Conservation (phyloP, 139 green algal genomes). For the Chlorella sp. region DNA sequence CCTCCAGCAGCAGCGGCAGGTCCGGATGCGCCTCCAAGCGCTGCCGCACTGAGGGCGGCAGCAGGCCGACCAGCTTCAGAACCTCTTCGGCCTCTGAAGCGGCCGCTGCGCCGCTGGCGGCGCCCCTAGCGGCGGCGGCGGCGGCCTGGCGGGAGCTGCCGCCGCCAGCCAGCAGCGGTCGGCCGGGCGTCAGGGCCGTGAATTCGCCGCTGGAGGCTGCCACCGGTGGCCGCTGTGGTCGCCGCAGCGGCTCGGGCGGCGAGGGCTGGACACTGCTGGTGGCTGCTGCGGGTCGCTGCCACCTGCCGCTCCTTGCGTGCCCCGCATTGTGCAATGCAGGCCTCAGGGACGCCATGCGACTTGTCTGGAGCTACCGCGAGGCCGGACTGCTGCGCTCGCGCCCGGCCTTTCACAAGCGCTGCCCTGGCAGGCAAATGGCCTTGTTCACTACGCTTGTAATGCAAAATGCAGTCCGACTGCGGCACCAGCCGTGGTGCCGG, state of each 20-base stretch:
- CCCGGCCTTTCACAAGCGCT: too few relatives aligned
- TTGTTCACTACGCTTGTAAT: too few relatives aligned
- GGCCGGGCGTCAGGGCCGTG: too few relatives aligned
- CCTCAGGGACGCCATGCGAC: background rate
- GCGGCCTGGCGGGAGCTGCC: background rate
- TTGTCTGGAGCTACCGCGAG: background rate
- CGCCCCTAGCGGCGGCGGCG: too few relatives aligned
- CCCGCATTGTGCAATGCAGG: too few relatives aligned
- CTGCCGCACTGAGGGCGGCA: constrained; percentile 6
- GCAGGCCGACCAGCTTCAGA: constrained; percentile 20
- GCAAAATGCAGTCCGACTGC: too few relatives aligned
- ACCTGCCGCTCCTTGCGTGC: too few relatives aligned
- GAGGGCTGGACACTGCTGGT: background rate
- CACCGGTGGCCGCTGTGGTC: background rate
- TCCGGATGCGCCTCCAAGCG: constrained; percentile 18
- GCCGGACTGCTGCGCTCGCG: too few relatives aligned
- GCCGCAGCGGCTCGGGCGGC: constrained; percentile 11
- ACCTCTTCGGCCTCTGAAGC: background rate
- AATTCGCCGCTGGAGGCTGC: background rate
- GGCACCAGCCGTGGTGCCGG: too few relatives aligned
- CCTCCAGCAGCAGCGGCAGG: constrained; percentile 21
- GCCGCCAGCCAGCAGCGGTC: background rate
- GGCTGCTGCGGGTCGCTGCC: background rate
- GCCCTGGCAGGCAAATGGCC: too few relatives aligned
- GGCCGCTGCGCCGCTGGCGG: background rate